Base-by-base conservation (phyloP, 2,329 filamentous ascomycete species). In the Trichocomaceae sp. region DNA sequence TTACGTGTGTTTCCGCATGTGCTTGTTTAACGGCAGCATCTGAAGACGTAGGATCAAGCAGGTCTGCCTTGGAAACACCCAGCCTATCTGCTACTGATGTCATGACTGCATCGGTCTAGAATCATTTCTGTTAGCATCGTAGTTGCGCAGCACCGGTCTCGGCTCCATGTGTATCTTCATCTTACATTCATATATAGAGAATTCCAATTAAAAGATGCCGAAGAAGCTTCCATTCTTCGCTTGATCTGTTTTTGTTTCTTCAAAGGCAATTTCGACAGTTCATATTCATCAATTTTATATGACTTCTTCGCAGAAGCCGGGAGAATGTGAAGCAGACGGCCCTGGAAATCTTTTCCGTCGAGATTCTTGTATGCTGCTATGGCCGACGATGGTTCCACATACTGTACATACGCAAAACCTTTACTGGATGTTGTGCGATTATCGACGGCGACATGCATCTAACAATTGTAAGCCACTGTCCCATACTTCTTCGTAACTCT, bases 11-110 rank as follows among this genome's bases (percentile, higher is more conserved):
- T 77, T 99, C 93, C 44, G 92, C 93, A 70, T 96, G 87, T 9
- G 93, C 93, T 77, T 97, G 93, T 76, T 95, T 96, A 55, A 99
- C 88, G 45, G 89, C 92, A 57, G 92, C 90, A 72, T 96, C 90
- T 54, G 92, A 85, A 57, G 89, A 96, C 3, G 92, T 96, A n/a
- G 92, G 93, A 72, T 99, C 92, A 46, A 99, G 79, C 55, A 99
- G 75, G 64, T 96, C 90, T 10, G 90, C 85, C 76, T 99, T 99
- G 54, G 87, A 86, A 55, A 99, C 83, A 47, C 92, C 91, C 55
- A 99, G 79, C 52, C 91, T 86, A 66, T 86, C 83, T 47, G 93
- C 90, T 58, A 96, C 83, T 5, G 91, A 95, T 48, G 88, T 84
- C 73, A 96, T 91, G 51, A 99, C 90, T 50, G 93, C 89, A 75